Evolutionary conservation across 2,329 filamentous ascomycete genomes (phyloP).

Genomic region (Apiospora pterosperma): DNA sequence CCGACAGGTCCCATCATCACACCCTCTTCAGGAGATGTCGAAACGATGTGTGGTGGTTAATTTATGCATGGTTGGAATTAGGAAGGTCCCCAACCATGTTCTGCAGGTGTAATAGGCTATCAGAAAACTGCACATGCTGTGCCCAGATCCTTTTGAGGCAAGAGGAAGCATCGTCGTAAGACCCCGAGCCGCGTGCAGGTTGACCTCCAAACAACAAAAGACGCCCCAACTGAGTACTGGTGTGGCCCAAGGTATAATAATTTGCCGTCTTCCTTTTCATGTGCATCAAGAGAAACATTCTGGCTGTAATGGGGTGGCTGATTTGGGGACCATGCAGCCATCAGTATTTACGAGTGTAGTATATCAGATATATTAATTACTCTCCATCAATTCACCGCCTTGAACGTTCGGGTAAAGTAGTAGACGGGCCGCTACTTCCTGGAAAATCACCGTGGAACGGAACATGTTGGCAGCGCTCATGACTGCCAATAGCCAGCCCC

Average conservation of each 20-base stretch:
- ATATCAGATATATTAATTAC: not conserved
- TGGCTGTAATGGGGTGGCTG: not conserved
- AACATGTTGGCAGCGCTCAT: not conserved
- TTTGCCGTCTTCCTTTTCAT: not conserved
- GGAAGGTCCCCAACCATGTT: not conserved
- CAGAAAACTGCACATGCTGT: not conserved
- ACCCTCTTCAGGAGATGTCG: not conserved
- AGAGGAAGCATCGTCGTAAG: not conserved
- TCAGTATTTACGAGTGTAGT: not conserved
- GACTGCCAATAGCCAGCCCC: not conserved
- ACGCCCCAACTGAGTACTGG: not conserved
- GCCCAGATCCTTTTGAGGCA: not conserved
- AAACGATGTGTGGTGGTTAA: not conserved
- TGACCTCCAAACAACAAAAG: not conserved
- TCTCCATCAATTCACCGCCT: not conserved
- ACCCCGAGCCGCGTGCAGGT: not conserved
- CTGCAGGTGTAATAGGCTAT: no score
- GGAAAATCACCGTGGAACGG: not conserved
- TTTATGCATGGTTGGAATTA: not conserved
- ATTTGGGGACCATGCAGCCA: not conserved
- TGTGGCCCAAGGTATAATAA: not conserved
- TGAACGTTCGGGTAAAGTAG: not conserved
- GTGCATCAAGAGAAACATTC: not conserved
- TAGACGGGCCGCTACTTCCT: not conserved
- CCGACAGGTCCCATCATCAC: not conserved